Evolutionary conservation across 257 asterid species (phyloP), one percentile per base, ranked within the genome.

Genomic region (Solanum appendiculatum): DNA sequence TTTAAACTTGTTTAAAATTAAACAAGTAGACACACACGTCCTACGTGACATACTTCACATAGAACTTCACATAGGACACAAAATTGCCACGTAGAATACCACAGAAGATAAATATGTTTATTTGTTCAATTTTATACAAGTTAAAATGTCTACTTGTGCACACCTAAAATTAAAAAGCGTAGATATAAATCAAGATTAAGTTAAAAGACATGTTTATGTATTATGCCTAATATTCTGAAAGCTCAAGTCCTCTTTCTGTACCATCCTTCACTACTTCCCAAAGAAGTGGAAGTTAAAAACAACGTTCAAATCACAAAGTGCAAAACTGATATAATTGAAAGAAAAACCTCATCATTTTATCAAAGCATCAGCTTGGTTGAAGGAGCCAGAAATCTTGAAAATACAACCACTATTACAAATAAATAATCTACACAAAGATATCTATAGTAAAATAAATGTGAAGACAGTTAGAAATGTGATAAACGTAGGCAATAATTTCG

Each of bases 381-480:
- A 44, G 64, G 27, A 44, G 40, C 42, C 42, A 48, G 85, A 81
- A 48, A 48, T 21, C 20, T 33, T 18, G 68, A 86, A 63, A 63
- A 72, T 70, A 48, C 64, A 86, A 40, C 48, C 34, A 37, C 21
- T 39, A 33, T 9, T 40, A 16, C 77, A 75, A 63, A 63, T 78
- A 84, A 88, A 86, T 46, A 86, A 87, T 73, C 85, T 84, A 87
- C 86, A 72, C 4, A 70, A 70, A 34, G 48, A 83, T 39, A 37
- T 69, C 88, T 88, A 88, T 23, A 86, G 33, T 87, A 90, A 64
- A 48, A 88, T 23, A 33, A 89, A 46, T 54, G 58, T 56, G 82
- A 87, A 82, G 73, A 69, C 80, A 27, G 82, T n/a, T 12, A 88
- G 37, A 86, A 85, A 84, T 42, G 86, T 72, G 87, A 81, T 18